These are phyloP conservation scores for Tricholoma furcatifolium DNA, from an alignment of 768 basidiomycete species.

Conservation along the genomic window DNA sequence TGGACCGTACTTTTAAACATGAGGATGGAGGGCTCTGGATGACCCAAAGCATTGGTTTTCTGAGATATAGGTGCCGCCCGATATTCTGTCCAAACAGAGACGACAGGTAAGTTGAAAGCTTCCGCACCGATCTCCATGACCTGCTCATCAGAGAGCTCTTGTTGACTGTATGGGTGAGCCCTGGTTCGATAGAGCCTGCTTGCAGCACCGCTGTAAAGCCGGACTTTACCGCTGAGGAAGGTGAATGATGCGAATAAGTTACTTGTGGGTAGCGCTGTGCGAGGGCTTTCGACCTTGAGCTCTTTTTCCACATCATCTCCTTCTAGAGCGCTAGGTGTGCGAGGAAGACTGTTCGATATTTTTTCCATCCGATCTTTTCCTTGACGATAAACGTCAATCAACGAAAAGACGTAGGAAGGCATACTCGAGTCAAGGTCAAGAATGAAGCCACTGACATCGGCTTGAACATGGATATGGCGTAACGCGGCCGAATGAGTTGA, in stretches of 20 bases:
- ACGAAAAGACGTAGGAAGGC: slow-evolving; percentile 73
- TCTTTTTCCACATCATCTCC: slow-evolving; percentile 10
- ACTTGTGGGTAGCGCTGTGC: slow-evolving; percentile 49
- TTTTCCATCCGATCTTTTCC: slow-evolving; percentile 77
- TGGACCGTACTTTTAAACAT: slow-evolving; percentile 89
- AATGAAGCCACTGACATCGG: slow-evolving; percentile 80
- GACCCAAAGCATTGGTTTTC: slow-evolving; percentile 29
- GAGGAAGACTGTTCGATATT: slow-evolving; percentile 55
- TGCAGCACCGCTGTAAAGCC: slow-evolving; percentile 57
- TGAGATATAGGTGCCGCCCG: slow-evolving; percentile 51
- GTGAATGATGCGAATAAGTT: slow-evolving; percentile 64
- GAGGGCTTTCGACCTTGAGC: slow-evolving; percentile 24
- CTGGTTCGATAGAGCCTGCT: slow-evolving; percentile 38
- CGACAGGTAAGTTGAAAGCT: slow-evolving; percentile 68
- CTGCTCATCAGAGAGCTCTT: slow-evolving; percentile 52
- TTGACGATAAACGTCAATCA: slow-evolving; percentile 81
- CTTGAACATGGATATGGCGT: slow-evolving; percentile 59
- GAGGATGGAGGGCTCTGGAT: slow-evolving; percentile 55
- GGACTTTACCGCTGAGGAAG: slow-evolving; percentile 85
- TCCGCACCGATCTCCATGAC: slow-evolving; percentile 56
- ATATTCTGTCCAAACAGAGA: slow-evolving; percentile 85
- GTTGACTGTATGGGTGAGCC: slow-evolving; percentile 29
- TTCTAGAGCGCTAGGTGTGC: slow-evolving; percentile 28
- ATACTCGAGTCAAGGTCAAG: slow-evolving; percentile 83
- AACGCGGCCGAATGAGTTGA: slow-evolving; percentile 47